Conservation (phyloP, 148 eudicot species). For the Chenopodium formosanum region DNA sequence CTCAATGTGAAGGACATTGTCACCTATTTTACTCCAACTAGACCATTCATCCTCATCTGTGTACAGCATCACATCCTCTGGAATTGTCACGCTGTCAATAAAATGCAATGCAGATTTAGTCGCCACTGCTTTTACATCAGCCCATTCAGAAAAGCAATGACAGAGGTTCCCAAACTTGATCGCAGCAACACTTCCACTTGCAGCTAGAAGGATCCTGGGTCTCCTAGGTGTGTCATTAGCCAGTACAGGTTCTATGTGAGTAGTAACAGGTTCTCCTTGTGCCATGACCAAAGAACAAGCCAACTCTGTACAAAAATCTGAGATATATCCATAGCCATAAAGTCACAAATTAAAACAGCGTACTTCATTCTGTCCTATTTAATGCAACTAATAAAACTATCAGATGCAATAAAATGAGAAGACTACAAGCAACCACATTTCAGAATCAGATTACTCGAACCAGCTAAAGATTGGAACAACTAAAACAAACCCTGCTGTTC, state of each 20-base stretch:
- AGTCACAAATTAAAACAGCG: not conserved
- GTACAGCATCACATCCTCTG: slow-evolving; percentile 67
- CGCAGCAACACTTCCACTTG: slow-evolving; percentile 98
- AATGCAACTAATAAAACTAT: not conserved
- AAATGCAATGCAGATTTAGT: slow-evolving; percentile 77
- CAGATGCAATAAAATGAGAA: not conserved
- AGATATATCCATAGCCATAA: not conserved
- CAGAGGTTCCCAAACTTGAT: slow-evolving; percentile 89
- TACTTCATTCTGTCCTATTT: not conserved
- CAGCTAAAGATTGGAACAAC: not conserved
- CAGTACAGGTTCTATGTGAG: slow-evolving; percentile 37
- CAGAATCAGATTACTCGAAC: not conserved
- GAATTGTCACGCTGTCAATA: slow-evolving; percentile 58
- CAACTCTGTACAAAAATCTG: not conserved
- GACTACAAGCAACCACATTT: not conserved
- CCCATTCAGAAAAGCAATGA: slow-evolving; percentile 89
- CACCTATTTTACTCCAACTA: slow-evolving; percentile 81
- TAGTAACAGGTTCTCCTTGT: slow-evolving; percentile 27
- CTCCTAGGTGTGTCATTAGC: slow-evolving; percentile 42
- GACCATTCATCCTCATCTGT: slow-evolving; percentile 96
- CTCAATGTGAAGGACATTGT: slow-evolving; percentile 87
- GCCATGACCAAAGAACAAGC: slow-evolving; percentile 33
- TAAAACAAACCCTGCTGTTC: not conserved
- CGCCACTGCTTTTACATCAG: slow-evolving; percentile 89
- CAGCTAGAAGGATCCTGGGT: slow-evolving; percentile 85